Base-by-base conservation (phyloP, 148 eudicot species). In the Nepenthes gracilis region DNA sequence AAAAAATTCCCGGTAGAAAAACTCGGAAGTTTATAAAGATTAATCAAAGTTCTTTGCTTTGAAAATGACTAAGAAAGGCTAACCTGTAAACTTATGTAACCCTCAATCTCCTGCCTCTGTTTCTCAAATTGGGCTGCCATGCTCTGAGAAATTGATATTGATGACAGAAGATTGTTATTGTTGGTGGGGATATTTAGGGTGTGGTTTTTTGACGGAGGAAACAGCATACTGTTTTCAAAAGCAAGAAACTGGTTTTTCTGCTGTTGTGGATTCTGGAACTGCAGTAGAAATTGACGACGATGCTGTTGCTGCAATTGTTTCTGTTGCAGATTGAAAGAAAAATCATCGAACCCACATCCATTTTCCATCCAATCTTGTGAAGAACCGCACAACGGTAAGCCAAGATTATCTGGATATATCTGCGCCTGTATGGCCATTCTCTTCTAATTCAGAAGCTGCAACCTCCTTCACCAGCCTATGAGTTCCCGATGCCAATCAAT, bases 371-470 rank as follows among this genome's bases (percentile, higher is more conserved):
- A 40, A 40, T 40, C 45, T 40, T 40, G 45, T 40, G 45, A 40
- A 23, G 23, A 23, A 40, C 45, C 45, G 45, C 69, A 72, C n/a
- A 72, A 67, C 12, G 74, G 66, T 58, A 79, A 71, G 2, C 77
- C 83, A 59, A 80, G 64, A 75, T 72, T 77, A 2, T 73, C 84
- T 0, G 77, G 61, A 64, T 63, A 75, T 61, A 81, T 43, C 58
- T 80, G 85, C n/a, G 89, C 80, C 74, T 81, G 87, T 58, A 81
- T 74, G 0, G 89, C 89, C 94, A 83, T 83, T 40, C 45, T 40
- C 8, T 40, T 40, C 45, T 40, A 40, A 40, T 3, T 40, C 45
- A 23, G 23, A 23, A 23, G 23, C 23, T 23, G 23, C 45, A 40
- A 40, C 8, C 45, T 40, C 23, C 23, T 23, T 23, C 23, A 23